These are phyloP conservation scores for Suhomyces pyralidae DNA, from an alignment of 805 yeast genomes.

Conservation along the genomic window DNA sequence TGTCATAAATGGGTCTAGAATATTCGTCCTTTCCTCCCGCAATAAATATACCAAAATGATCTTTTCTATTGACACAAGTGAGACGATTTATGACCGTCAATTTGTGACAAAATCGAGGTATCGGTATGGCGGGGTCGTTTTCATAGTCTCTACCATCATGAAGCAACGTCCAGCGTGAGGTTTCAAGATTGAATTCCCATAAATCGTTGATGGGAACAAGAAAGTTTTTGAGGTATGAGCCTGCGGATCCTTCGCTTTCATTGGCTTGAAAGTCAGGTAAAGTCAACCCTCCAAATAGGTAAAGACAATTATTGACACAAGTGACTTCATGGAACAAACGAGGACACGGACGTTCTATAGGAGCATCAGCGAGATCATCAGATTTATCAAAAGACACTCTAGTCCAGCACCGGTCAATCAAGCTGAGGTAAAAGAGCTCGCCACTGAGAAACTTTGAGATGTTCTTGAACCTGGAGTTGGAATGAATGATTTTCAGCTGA, in stretches of 20 bases:
- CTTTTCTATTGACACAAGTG: conserved; percentile 32
- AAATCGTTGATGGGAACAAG: conserved; percentile 56
- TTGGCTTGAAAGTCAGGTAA: conserved; percentile 18
- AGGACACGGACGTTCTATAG: conserved; percentile 33
- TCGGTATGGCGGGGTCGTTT: conserved; percentile 19
- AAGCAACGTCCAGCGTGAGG: conserved; percentile 53
- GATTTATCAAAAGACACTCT: conserved; percentile 26
- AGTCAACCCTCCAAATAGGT: conserved; percentile 63
- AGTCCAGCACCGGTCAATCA: conserved; percentile 59
- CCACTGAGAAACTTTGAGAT: conserved; percentile 48
- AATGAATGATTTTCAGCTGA: conserved; percentile 21
- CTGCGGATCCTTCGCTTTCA: neutral
- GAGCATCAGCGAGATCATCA: conserved; percentile 3
- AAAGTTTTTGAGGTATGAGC: conserved; percentile 5
- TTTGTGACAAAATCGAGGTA: conserved; percentile 53
- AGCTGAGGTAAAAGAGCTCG: conserved; percentile 60
- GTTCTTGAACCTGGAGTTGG: conserved; percentile 24
- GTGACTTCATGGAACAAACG: conserved; percentile 61
- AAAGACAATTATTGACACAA: conserved; percentile 48
- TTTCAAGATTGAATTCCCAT: conserved; percentile 61
- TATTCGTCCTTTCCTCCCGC: conserved; percentile 50
- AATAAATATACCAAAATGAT: conserved; percentile 49
- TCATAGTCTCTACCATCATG: conserved; percentile 29
- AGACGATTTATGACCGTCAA: conserved; percentile 41
- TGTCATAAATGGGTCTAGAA: conserved; percentile 29